These are phyloP conservation scores for Medicago lupulina DNA, from an alignment of 306 rosid species.

Conservation along the genomic window DNA sequence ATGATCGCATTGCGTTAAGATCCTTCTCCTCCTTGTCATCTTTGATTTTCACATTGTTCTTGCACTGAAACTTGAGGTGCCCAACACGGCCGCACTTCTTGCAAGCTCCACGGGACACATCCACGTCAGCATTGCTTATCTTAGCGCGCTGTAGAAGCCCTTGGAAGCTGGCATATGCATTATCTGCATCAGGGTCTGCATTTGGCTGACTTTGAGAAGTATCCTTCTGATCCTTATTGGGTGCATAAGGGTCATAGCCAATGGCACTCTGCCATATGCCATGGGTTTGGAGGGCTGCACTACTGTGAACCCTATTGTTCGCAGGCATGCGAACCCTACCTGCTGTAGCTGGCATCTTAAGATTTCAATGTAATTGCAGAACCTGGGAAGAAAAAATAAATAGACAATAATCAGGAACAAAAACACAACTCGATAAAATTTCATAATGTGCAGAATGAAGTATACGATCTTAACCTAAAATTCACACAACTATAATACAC, in stretches of 20 bases:
- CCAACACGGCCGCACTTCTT: slow-evolving; percentile 98
- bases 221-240: slow-evolving; percentile 76
- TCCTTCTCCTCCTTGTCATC: slow-evolving; percentile 76
- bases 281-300: slow-evolving; percentile 97
- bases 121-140: slow-evolving; percentile 74
- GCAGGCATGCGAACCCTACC: slow-evolving; percentile 99
- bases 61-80: slow-evolving; percentile 87
- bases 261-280: slow-evolving; percentile 99
- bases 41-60: slow-evolving; percentile 80
- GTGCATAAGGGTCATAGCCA: slow-evolving; percentile 93
- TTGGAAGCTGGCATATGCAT: slow-evolving; percentile 89
- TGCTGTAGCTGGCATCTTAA: slow-evolving; percentile 94
- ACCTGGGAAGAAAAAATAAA: slow-evolving; percentile 1
- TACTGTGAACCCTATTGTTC: slow-evolving; percentile 94
- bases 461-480: too few species aligned
- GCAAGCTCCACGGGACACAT: slow-evolving; percentile 86
- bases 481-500: not conserved
- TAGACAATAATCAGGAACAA: not conserved
- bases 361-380: slow-evolving; percentile 33
- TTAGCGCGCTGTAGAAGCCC: slow-evolving; percentile 95
- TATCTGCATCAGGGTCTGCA: slow-evolving; percentile 79
- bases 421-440: not conserved
- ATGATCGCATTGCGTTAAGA: slow-evolving; percentile 56
- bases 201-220: slow-evolving; percentile 51
- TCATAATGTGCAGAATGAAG: not conserved